Base-by-base conservation (phyloP, 768 basidiomycete species). In the Collybia sp. region DNA sequence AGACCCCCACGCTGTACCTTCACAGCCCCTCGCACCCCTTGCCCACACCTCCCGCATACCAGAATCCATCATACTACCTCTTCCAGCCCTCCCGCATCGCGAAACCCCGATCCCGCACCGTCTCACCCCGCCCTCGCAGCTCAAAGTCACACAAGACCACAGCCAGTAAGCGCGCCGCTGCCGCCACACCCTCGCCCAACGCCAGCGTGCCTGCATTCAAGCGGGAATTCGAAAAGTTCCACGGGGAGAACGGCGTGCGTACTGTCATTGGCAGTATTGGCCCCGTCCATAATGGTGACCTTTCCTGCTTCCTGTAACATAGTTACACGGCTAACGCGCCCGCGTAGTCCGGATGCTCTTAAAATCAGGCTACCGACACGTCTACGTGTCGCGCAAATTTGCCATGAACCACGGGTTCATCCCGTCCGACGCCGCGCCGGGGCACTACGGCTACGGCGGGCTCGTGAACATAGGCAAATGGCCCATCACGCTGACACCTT, bases 361-460 rank as follows among this genome's bases (percentile, higher is more conserved):
- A 49, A 95, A 92, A 65, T 77, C 80, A 13, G 94, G 96, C 13
- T 87, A 98, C 64, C 76, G 92, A 12, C 84, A 94, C 57, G 94
- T 97, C 42, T 99, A 99, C 66, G 86, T 99, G 48, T 96, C 93
- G 11, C 80, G 96, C 45, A 85, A 87, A 59, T 99, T 98, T 58
- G 96, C 96, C 1, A 69, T 83, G 50, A 77, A 82, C 53, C 81
- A 96, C 60, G 86, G 85, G 1, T 92, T 99, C 62, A 88, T 97
- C 46, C 90, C 92, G 1, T 69, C 73, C 16, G 91, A 93, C 52
- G 88, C 93, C 46, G 80, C 82, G 1, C 93, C 91, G 6, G 96
- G 96, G 5, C 78, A 85, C 49, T 93, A 94, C 55, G 95, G 96
- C n/a, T 99, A 97, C 59, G 78, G 83, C 6, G 94, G 95, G 3